Evolutionary conservation across 169 alveolate genomes (phyloP), one percentile per base, ranked within the genome.

Genomic region (Plasmodium reichenowi): DNA sequence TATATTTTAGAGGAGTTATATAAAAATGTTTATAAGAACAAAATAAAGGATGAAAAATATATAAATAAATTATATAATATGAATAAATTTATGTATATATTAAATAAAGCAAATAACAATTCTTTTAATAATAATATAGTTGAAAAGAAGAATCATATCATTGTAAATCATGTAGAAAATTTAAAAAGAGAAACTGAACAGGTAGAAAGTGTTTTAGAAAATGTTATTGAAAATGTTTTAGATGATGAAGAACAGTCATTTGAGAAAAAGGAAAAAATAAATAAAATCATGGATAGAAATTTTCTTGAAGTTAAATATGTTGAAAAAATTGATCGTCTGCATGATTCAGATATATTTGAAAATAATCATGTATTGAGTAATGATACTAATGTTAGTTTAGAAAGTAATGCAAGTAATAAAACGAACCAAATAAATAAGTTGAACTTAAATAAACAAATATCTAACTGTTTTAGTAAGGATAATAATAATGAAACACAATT

Each of bases 401-500:
- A 68, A 43, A 67, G 76, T 62, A 60, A 83, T 83, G 73, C 47
- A 15, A 50, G 58, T 62, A 83, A 58, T 72, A 76, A 22, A 47
- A 32, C 64, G 13, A 76, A 52, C 24, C 68, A 83, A 67, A 47
- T 80, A 3, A 80, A 80, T 38, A 67, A 66, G 15, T 12, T 68
- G 22, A 83, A 22, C 29, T 58, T 83, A 10, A 83, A 83, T 63
- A 83, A 83, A 72, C 68, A 83, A 12, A 68, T 83, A 12, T 26
- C 47, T n/a, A 83, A 83, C 24, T 83, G 70, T 62, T 67, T 83
- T 63, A 20, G 91, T 29, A 83, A 83, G 29, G 91, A 83, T 38
- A 38, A 38, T 38, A 68, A 68, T 24, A 68, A 67, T 50, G 91
- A 83, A 68, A 70, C 91, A 10, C 85, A 67, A 63, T 48, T 83